Evolutionary conservation across 805 yeast genomes (phyloP), one percentile per base, ranked within the genome.

Genomic region (Myxozyma neglecta): DNA sequence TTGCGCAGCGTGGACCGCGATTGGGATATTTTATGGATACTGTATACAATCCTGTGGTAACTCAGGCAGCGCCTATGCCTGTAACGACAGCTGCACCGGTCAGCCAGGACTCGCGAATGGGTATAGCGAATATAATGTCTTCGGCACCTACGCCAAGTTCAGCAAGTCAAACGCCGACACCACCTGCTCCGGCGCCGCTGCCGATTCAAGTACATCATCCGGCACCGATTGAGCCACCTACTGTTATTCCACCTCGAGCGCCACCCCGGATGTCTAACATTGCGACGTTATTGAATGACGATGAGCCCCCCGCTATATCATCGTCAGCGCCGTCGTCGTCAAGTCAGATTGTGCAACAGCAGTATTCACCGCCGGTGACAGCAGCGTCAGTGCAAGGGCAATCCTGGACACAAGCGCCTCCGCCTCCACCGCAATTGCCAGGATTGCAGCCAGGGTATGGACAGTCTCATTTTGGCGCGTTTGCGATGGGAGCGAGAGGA

Each of bases 231-330:
- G 46, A 42, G 6, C 46, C 46, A 3, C 42, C 18, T 2, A 4
- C 42, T 14, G 42, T 16, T n/a, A 20, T 42, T 13, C 29, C 29
- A 24, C 29, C 46, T n/a, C 57, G 59, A 8, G 43, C 60, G n/a
- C 60, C 61, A 11, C 58, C 64, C 14, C 56, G 48, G 49, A 56
- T 40, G 52, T 57, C 65, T 24, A 63, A 53, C 45, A 56, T 63
- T 14, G 59, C 60, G 39, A 53, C 55, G 37, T 42, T 63, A 53
- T 39, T 63, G 54, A 63, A 63, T 46, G 48, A 48, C 46, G 60
- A 55, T 18, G 60, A 40, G 20, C 16, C 46, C 2, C 52, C 52
- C 5, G 18, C 14, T 6, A 11, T 36, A 14, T 6, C 34, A 37
- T 9, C 59, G 8, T 52, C 52, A 13, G 50, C 53, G 45, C 42